These are phyloP conservation scores for Butyriboletus loyo DNA, from an alignment of 768 basidiomycete genomes.

Conservation along the genomic window DNA sequence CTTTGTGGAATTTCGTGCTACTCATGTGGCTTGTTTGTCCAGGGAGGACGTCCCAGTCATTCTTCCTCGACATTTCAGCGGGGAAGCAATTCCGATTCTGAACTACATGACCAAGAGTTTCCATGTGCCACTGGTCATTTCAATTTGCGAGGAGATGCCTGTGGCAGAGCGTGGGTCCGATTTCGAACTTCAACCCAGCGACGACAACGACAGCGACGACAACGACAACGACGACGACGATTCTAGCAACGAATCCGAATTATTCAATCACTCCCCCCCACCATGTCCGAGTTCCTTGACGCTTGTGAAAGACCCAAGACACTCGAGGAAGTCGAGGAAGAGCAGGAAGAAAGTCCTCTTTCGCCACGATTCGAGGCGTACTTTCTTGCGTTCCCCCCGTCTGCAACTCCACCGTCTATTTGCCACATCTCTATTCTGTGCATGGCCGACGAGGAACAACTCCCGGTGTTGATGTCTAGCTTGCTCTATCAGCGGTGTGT, in stretches of 20 bases:
- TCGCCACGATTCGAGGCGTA: constrained; percentile 1
- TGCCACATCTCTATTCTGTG: constrained; percentile 9
- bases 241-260: neutral
- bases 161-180: neutral
- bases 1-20: neutral
- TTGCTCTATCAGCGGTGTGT: neutral
- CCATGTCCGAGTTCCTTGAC: constrained; percentile 8
- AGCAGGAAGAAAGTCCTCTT: neutral
- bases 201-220: too few species aligned
- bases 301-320: too few species aligned
- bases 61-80: constrained; percentile 7
- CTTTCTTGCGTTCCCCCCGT: neutral
- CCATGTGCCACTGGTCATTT: constrained; percentile 1
- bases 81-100: constrained; percentile 2
- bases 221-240: neutral
- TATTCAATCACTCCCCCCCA: too few species aligned
- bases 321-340: too few species aligned
- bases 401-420: neutral
- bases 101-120: neutral
- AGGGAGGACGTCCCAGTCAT: constrained; percentile 6
- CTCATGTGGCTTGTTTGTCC: neutral
- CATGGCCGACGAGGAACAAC: constrained; percentile 6
- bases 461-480: constrained; percentile 6
- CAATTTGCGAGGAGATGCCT: neutral
- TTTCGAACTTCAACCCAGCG: neutral